Conservation (phyloP, 2,329 filamentous ascomycete species). For the Phaeoacremonium minimum region DNA sequence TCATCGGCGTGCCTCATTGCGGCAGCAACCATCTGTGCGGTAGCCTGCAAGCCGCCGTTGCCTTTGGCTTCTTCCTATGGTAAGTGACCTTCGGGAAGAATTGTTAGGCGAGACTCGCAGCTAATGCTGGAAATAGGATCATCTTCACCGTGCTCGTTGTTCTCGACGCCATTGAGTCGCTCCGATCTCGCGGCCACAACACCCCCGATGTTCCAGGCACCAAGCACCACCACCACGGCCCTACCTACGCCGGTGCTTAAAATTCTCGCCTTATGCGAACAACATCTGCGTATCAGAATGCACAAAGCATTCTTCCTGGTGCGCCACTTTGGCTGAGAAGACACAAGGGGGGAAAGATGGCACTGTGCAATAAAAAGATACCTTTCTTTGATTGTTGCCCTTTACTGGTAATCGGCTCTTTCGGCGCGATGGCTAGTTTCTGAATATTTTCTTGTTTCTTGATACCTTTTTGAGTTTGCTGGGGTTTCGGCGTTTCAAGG, state of each 20-base stretch:
- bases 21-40: slow-evolving; percentile 50
- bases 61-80: slow-evolving; percentile 64
- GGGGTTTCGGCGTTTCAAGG: slow-evolving; percentile 3
- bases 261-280: no score
- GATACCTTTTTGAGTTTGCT: not conserved
- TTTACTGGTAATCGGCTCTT: no score
- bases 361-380: no score
- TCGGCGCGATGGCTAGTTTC: no score
- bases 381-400: no score
- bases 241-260: slow-evolving; percentile 14
- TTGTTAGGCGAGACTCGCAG: no score
- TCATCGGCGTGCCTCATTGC: slow-evolving; percentile 54
- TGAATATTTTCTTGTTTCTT: no score
- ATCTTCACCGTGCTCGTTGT: slow-evolving; percentile 42
- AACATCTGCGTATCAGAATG: not conserved
- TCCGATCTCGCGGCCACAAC: slow-evolving; percentile 34
- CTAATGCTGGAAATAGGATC: slow-evolving; percentile 36
- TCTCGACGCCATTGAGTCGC: slow-evolving; percentile 39
- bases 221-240: slow-evolving; percentile 9
- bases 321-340: no score
- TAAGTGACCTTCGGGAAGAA: no score
- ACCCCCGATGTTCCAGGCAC: no score
- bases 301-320: not conserved
- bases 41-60: slow-evolving; percentile 58
- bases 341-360: no score